Evolutionary conservation across 139 green algal genomes (phyloP), one percentile per base, ranked within the genome.

Genomic region (Auxenochlorella protothecoides): DNA sequence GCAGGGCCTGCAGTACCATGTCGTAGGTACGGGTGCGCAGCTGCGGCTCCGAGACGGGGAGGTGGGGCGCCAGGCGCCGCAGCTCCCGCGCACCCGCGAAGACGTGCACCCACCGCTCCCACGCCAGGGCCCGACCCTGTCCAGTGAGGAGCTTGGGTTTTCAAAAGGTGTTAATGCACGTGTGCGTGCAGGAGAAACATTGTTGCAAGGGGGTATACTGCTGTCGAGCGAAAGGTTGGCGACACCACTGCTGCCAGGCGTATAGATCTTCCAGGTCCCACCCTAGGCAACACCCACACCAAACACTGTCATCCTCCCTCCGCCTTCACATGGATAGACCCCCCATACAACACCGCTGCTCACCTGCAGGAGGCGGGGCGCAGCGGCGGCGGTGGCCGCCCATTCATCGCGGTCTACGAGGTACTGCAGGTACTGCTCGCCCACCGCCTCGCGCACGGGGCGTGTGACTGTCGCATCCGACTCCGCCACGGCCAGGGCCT

Each of bases 1-100:
- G 75, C 74, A 88, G 83, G 54, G 85, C 79, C 53, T 81, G 71
- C 53, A 97, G 86, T 53, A 89, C 84, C 76, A 96, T 85, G 69
- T 97, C 89, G 73, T 97, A 97, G 5, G 79, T 83, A 3, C 78
- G 69, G 12, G 27, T n/a, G n/a, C 80, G 81, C 65, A 94, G 81
- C 59, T 54, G 75, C 2, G 91, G 89, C 4, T 72, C 67, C n/a
- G 76, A 63, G 16, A 80, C 91, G 10, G 93, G 93, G 16, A 98
- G 79, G 68, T 88, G 72, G 2, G 80, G 82, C 16, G 84, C 89
- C 63, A 98, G 78, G 64, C 79, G 74, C 5, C 86, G 75, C 71
- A 98, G 85, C 78, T 94, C 85, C 12, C 82, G 81, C n/a, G 73
- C 70, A 75, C 91, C 80, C 0, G 76, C 84, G 79, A 94, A 96